Percentiles rank a stretch among this genome's conserved stretches.
phyloP scores from a whole-genome alignment of 169 alveolate genomes.

The Plasmodium fragile region DNA sequence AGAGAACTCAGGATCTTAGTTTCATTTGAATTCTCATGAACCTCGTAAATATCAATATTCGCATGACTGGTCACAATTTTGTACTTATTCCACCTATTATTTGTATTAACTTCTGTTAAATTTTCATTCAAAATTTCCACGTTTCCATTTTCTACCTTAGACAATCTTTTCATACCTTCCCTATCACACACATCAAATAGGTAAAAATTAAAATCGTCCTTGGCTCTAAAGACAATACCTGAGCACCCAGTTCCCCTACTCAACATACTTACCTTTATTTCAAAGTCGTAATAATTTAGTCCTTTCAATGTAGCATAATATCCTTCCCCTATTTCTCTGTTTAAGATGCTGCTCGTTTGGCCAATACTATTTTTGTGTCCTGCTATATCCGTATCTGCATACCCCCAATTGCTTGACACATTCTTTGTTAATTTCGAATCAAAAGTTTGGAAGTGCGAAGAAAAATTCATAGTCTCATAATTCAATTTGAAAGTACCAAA shows the following conservation, averaged over 20 bases:
- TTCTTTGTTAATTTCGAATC: constrained; percentile 85
- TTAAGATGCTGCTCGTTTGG: constrained; percentile 87
- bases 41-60: constrained; percentile 79
- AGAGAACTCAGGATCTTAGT: constrained; percentile 78
- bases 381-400: constrained; percentile 87
- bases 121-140: constrained; percentile 83
- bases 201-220: constrained; percentile 89
- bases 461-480: constrained; percentile 87
- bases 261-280: constrained; percentile 83
- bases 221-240: constrained; percentile 90
- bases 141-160: constrained; percentile 88
- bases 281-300: constrained; percentile 88
- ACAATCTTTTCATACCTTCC: constrained; percentile 85
- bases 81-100: constrained; percentile 85
- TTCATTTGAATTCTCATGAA: constrained; percentile 41
- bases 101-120: constrained; percentile 85
- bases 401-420: constrained; percentile 91
- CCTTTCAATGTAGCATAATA: constrained; percentile 87
- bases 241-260: constrained; percentile 87
- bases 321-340: constrained; percentile 87
- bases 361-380: constrained; percentile 87
- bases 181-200: constrained; percentile 86
- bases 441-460: constrained; percentile 85
- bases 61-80: constrained; percentile 78
- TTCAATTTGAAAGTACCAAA: constrained; percentile 85